Evolutionary conservation across 139 green algal genomes (phyloP).

Genomic region (Picochlorum sp.): DNA sequence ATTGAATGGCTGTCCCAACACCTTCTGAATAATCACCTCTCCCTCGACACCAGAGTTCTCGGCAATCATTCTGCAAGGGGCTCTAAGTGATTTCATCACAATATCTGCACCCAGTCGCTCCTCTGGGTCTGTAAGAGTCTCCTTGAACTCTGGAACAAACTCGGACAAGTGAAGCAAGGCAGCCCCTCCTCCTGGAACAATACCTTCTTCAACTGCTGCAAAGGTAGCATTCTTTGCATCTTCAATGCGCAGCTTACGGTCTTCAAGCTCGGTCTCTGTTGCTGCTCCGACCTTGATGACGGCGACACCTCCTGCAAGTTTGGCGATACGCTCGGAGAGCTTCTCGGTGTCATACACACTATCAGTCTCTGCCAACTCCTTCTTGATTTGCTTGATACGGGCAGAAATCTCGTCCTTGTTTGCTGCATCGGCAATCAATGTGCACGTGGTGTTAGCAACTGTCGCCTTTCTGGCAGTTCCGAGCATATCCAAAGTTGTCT

Average conservation of each 20-base stretch:
- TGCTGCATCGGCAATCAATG: constrained; percentile 88
- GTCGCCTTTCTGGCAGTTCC: constrained; percentile 86
- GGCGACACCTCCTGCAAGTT: constrained; percentile 91
- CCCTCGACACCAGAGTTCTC: constrained; percentile 86
- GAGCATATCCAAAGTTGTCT: constrained; percentile 77
- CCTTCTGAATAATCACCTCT: constrained; percentile 83
- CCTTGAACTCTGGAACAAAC: constrained; percentile 73
- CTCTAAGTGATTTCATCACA: constrained; percentile 75
- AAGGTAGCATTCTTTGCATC: constrained; percentile 99
- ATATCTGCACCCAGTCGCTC: constrained; percentile 92
- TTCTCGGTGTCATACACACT: constrained; percentile 98
- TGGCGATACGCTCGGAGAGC: constrained; percentile 96
- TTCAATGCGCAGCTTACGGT: constrained; percentile 98
- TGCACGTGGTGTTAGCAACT: constrained; percentile 65
- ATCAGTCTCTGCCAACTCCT: constrained; percentile 93
- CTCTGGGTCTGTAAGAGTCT: constrained; percentile 70
- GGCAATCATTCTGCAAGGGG: constrained; percentile 61
- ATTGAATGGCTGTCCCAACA: constrained; percentile 76
- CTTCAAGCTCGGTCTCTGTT: constrained; percentile 97
- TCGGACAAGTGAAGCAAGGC: constrained; percentile 88
- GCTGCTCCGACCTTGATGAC: constrained; percentile 98
- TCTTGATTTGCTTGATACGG: constrained; percentile 90
- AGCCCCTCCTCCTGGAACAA: constrained; percentile 83
- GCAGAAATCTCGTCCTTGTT: constrained; percentile 95
- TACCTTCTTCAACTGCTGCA: constrained; percentile 91